phyloP scores from a whole-genome alignment of 2,329 filamentous ascomycete genomes.

The Keithomyces neogunnii region DNA sequence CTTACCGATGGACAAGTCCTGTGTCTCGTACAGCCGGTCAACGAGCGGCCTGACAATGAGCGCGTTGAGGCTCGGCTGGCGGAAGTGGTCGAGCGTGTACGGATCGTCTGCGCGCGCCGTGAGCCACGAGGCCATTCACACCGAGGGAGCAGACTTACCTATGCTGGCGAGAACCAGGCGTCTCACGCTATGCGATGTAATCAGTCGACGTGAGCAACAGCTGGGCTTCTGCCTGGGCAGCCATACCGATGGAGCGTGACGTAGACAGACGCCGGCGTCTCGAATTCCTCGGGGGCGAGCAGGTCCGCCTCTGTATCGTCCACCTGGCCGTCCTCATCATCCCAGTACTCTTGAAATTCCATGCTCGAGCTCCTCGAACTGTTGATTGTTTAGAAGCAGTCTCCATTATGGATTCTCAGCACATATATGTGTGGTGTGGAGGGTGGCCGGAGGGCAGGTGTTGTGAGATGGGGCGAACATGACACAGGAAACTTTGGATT shows the following conservation, averaged over 20 bases:
- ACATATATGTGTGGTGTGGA: neutral
- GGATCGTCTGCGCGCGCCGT: slow-evolving; percentile 25
- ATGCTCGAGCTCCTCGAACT: neutral
- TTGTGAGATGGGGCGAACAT: neutral
- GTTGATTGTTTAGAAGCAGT: neutral
- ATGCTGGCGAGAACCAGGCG: slow-evolving; percentile 12
- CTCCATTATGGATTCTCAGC: neutral
- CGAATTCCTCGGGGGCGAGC: neutral
- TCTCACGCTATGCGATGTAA: slow-evolving; percentile 1
- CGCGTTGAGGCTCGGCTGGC: slow-evolving; percentile 58
- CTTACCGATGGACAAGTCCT: slow-evolving; percentile 54
- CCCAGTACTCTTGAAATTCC: slow-evolving; percentile 3
- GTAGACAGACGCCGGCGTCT: slow-evolving; percentile 3
- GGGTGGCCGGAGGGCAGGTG: slow-evolving; percentile 7
- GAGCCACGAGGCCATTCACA: neutral
- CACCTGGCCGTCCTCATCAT: neutral
- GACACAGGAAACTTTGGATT: neutral
- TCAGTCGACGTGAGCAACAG: neutral
- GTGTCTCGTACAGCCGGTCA: slow-evolving; percentile 55
- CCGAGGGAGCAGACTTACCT: slow-evolving; percentile 4
- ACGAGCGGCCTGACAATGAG: slow-evolving; percentile 60
- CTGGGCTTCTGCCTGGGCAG: neutral
- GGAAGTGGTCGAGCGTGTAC: slow-evolving; percentile 51
- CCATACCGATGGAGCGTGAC: slow-evolving; percentile 8
- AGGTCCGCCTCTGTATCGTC: neutral